A percentile compares a stretch with the other conserved stretches of the same genome.
Evolutionary conservation across 192 early-diverging fungal species (phyloP).

Genomic region (Dissophora globulifera): DNA sequence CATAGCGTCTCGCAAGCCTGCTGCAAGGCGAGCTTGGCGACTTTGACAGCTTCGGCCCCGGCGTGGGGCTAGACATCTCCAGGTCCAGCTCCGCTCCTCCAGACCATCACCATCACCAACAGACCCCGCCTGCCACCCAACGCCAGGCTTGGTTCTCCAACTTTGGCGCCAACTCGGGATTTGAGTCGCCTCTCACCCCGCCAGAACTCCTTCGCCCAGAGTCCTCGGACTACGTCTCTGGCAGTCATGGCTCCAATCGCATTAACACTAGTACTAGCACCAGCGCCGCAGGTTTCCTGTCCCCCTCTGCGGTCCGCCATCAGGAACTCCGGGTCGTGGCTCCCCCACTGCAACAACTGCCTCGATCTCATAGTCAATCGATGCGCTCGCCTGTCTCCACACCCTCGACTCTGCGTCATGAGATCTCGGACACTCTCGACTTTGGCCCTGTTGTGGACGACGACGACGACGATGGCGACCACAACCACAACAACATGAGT

Average conservation of each 20-base stretch:
- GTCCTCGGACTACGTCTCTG: slow-evolving; percentile 9
- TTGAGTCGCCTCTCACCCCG: slow-evolving; percentile 33
- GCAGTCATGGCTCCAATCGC: too few species aligned
- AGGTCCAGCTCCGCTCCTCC: slow-evolving; percentile 82
- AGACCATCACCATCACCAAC: slow-evolving; percentile 60
- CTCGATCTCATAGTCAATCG: slow-evolving; percentile 2
- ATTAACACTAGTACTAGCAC: too few species aligned
- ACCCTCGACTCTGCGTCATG: slow-evolving; percentile 18
- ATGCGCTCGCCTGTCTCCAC: slow-evolving; percentile 25
- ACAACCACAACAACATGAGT: too few species aligned
- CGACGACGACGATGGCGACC: too few species aligned
- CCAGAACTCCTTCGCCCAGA: slow-evolving; percentile 61
- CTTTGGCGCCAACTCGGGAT: slow-evolving; percentile 37
- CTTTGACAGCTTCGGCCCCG: slow-evolving; percentile 32
- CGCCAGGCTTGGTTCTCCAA: slow-evolving; percentile 29
- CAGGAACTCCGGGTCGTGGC: too few species aligned
- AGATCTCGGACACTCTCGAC: slow-evolving; percentile 16
- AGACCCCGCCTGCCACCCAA: slow-evolving; percentile 11
- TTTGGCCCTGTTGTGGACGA: neutral
- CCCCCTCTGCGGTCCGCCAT: too few species aligned
- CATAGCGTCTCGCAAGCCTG: slow-evolving; percentile 57
- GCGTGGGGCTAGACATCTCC: slow-evolving; percentile 54
- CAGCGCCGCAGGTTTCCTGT: neutral
- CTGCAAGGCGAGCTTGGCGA: slow-evolving; percentile 62
- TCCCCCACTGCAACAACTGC: neutral